A percentile compares a stretch with the other conserved stretches of the same genome.
phyloP scores from a whole-genome alignment of 495 filamentous ascomycete genomes.

The Mytilinidion resinicola region DNA sequence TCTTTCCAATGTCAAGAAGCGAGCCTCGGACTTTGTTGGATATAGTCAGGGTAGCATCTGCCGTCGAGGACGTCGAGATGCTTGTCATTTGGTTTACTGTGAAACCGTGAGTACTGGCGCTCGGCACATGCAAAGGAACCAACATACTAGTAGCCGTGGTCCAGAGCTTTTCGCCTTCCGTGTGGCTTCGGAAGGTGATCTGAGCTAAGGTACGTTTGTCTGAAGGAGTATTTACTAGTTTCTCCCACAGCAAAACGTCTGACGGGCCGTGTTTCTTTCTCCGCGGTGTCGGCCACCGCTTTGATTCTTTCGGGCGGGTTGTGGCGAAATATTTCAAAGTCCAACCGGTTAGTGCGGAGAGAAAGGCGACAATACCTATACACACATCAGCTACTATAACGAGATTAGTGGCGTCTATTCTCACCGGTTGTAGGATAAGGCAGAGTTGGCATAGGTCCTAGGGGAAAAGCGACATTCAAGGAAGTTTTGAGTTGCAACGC shows the following conservation, averaged over 20 bases:
- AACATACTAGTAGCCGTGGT: not conserved
- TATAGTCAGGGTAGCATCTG: slow-evolving; percentile 11
- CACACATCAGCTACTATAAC: not conserved
- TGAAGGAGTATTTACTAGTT: not conserved
- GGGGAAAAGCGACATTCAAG: slow-evolving; percentile 6
- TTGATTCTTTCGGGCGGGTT: not conserved
- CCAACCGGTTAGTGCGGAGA: slow-evolving; percentile 16
- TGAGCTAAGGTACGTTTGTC: not conserved
- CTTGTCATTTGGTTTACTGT: not conserved
- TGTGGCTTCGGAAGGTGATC: slow-evolving; percentile 7
- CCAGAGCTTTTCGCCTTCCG: slow-evolving; percentile 1
- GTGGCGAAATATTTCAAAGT: slow-evolving; percentile 11
- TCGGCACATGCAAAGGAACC: not conserved
- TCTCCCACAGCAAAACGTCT: slow-evolving; percentile 20
- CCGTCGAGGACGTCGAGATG: not conserved
- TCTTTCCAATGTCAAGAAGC: slow-evolving; percentile 8
- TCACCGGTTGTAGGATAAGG: slow-evolving; percentile 6
- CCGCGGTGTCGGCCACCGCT: slow-evolving; percentile 5
- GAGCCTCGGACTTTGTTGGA: slow-evolving; percentile 7
- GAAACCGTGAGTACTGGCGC: not conserved
- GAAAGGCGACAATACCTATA: slow-evolving; percentile 10
- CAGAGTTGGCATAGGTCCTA: slow-evolving; percentile 1
- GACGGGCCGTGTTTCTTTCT: slow-evolving; percentile 7
- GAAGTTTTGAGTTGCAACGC: slow-evolving; percentile 7
- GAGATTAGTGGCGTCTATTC: not conserved